These are phyloP conservation scores for Paecilomyces formosus DNA, from an alignment of 2,329 filamentous ascomycete species.

Conservation along the genomic window DNA sequence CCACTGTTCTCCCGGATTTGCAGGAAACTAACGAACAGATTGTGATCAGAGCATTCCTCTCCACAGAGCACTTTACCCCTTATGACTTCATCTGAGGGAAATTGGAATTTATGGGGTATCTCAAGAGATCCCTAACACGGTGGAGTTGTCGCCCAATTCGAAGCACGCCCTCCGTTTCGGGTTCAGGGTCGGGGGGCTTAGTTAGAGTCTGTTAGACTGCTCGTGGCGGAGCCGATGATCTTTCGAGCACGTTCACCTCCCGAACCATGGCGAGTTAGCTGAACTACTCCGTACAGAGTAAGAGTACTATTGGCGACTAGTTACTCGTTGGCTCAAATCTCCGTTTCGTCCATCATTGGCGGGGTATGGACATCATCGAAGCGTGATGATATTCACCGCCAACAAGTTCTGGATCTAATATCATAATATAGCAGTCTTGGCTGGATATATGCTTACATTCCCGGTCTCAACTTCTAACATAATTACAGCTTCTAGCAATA, in stretches of 20 bases:
- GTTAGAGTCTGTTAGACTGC: not conserved
- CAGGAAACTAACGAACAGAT: not conserved
- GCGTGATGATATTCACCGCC: not conserved
- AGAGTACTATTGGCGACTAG: not conserved
- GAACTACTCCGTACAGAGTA: too few species aligned
- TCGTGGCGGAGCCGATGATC: not conserved
- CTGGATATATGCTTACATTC: not conserved
- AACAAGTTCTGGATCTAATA: not conserved
- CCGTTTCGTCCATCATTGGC: not conserved
- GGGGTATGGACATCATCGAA: not conserved
- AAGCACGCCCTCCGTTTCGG: not conserved
- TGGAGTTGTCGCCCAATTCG: not conserved
- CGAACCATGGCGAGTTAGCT: not conserved
- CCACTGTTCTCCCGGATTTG: not conserved
- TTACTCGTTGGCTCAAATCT: not conserved
- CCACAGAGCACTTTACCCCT: not conserved
- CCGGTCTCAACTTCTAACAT: not conserved
- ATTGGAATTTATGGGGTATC: not conserved
- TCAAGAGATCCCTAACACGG: not conserved
- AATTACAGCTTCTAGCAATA: not conserved
- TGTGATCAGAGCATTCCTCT: not conserved
- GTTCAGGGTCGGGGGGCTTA: not conserved
- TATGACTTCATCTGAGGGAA: not conserved
- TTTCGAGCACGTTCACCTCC: not conserved
- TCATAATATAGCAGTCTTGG: not conserved